Evolutionary conservation across 768 basidiomycete species (phyloP).

Genomic region (Sistotremastrum niveocremeum): DNA sequence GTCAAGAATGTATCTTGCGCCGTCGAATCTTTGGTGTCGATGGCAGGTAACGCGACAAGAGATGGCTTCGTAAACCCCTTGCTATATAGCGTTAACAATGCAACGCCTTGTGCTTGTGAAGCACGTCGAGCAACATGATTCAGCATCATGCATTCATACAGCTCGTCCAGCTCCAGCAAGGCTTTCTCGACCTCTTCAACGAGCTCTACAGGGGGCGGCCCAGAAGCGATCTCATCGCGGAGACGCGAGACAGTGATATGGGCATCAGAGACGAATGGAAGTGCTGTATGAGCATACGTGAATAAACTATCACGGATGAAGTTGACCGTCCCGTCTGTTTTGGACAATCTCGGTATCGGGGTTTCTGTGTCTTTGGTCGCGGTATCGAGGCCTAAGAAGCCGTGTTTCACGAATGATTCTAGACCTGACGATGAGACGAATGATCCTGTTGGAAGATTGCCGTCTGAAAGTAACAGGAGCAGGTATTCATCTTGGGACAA

Average conservation of each 20-base stretch:
- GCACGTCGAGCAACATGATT: constrained; percentile 84
- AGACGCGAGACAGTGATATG: constrained; percentile 28
- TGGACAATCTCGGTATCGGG: too few species aligned
- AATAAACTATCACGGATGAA: constrained; percentile 63
- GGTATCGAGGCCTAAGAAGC: constrained; percentile 38
- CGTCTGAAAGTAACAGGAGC: constrained; percentile 72
- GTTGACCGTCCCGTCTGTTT: constrained; percentile 17
- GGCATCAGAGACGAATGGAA: constrained; percentile 69
- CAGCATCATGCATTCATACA: constrained; percentile 77
- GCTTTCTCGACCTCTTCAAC: constrained; percentile 21
- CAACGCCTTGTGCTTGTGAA: constrained; percentile 84
- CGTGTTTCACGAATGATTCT: constrained; percentile 83
- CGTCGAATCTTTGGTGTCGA: constrained; percentile 11
- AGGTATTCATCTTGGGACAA: constrained; percentile 48
- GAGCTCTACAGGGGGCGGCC: constrained; percentile 1
- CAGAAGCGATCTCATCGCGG: constrained; percentile 6
- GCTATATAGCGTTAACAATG: constrained; percentile 77
- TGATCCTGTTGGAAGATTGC: constrained; percentile 92
- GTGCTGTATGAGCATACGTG: constrained; percentile 65
- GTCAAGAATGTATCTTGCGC: constrained; percentile 13
- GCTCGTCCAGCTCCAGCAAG: constrained; percentile 48
- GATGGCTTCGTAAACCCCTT: constrained; percentile 61
- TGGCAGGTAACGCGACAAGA: constrained; percentile 12
- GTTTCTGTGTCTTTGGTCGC: constrained; percentile 1
- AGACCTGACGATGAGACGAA: constrained; percentile 92